Percentiles rank a stretch among this genome's conserved stretches.
Conservation (phyloP, 163 green algal genomes). For the Coccomyxa subellipsoidea region DNA sequence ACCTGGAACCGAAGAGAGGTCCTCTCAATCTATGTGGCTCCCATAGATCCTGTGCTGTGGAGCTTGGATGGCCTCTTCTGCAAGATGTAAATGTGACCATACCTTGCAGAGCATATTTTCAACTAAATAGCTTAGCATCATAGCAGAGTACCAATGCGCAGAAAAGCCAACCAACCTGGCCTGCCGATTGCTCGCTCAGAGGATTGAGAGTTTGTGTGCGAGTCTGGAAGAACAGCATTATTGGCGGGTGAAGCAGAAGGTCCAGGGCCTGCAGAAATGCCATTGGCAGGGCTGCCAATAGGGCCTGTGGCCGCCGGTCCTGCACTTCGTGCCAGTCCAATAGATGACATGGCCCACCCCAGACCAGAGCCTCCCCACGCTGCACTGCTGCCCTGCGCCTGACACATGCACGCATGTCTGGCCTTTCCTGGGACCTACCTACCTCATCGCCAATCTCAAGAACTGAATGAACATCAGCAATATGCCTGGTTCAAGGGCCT, state of each 20-base stretch:
- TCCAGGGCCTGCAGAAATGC: not conserved
- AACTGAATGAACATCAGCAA: too few species aligned
- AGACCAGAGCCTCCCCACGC: conserved; percentile 25
- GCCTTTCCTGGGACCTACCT: too few species aligned
- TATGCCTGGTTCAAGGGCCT: not conserved
- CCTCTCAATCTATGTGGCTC: too few species aligned
- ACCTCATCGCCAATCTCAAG: too few species aligned
- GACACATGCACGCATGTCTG: not conserved
- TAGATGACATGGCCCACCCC: conserved; percentile 55
- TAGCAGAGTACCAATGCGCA: not conserved
- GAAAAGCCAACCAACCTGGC: not conserved
- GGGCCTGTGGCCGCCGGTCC: not conserved
- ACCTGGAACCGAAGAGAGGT: not conserved
- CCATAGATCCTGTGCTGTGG: not conserved
- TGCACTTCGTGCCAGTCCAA: conserved; percentile 30
- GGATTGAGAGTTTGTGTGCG: not conserved
- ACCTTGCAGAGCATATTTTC: not conserved
- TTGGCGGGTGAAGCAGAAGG: not conserved
- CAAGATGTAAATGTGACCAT: not conserved
- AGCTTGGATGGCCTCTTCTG: too few species aligned
- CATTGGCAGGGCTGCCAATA: not conserved
- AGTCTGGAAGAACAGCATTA: not conserved
- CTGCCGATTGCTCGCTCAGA: not conserved
- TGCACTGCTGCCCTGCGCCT: conserved; percentile 12
- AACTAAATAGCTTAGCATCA: not conserved